phyloP scores from a whole-genome alignment of 2,329 filamentous ascomycete species.

The Fusarium sp. region DNA sequence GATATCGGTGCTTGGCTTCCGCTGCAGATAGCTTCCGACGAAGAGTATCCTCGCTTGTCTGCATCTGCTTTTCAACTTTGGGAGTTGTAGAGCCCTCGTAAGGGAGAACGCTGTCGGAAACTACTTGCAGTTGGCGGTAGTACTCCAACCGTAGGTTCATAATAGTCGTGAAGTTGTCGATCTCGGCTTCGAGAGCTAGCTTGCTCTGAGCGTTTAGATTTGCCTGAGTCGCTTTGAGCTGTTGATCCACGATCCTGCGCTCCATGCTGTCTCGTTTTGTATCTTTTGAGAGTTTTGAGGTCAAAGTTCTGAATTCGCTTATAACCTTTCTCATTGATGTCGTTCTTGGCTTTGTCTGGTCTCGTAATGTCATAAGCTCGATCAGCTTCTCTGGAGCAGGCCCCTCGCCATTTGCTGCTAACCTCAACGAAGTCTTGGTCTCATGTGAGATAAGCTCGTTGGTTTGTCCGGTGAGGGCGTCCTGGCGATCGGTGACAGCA shows the following conservation, averaged over 20 bases:
- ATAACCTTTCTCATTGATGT: conserved; percentile 78
- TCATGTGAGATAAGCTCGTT: conserved; percentile 82
- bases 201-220: conserved; percentile 65
- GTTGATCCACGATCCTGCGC: conserved; percentile 69
- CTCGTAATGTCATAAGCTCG: conserved; percentile 62
- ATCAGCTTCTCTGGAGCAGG: conserved; percentile 75
- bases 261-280: conserved; percentile 72
- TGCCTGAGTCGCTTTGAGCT: conserved; percentile 71
- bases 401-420: conserved; percentile 73
- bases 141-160: conserved; percentile 92
- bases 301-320: conserved; percentile 74
- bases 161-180: conserved; percentile 78
- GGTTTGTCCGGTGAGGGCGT: conserved; percentile 79
- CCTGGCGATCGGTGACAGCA: conserved; percentile 81
- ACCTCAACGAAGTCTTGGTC: conserved; percentile 67
- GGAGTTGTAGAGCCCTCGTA: conserved; percentile 73
- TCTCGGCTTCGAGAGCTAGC: conserved; percentile 71
- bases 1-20: conserved; percentile 81
- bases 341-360: conserved; percentile 62
- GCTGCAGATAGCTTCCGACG: conserved; percentile 69
- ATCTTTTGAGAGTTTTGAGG: conserved; percentile 62
- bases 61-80: conserved; percentile 57
- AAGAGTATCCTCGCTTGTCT: conserved; percentile 55
- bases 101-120: conserved; percentile 88
- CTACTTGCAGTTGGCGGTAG: conserved; percentile 87